Conservation (phyloP, 352 stramenopile genomes). For the Phytophthora citricola region DNA sequence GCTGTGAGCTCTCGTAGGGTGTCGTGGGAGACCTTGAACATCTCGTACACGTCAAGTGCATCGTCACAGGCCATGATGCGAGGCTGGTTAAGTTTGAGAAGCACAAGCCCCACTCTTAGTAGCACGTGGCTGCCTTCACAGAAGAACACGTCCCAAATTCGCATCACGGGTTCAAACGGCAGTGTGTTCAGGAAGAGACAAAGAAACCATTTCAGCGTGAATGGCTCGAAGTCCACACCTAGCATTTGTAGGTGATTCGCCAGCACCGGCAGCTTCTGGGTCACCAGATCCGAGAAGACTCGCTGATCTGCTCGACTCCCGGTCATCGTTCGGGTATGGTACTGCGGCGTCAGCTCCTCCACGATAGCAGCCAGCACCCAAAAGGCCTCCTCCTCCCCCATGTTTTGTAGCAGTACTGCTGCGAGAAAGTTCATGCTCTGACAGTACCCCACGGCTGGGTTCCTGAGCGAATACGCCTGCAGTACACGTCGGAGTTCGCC, state of each 20-base stretch:
- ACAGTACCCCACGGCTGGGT: slow-evolving; percentile 88
- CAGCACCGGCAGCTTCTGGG: slow-evolving; percentile 85
- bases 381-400: slow-evolving; percentile 89
- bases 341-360: slow-evolving; percentile 91
- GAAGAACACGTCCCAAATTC: slow-evolving; percentile 92
- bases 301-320: slow-evolving; percentile 90
- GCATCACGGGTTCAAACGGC: slow-evolving; percentile 87
- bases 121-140: slow-evolving; percentile 91
- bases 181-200: slow-evolving; percentile 94
- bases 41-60: slow-evolving; percentile 82
- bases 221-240: slow-evolving; percentile 86
- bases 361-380: slow-evolving; percentile 88
- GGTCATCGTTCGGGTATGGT: slow-evolving; percentile 89
- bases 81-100: slow-evolving; percentile 84
- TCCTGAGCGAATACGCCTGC: slow-evolving; percentile 86
- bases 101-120: slow-evolving; percentile 79
- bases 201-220: slow-evolving; percentile 94
- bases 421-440: slow-evolving; percentile 92
- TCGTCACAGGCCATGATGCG: slow-evolving; percentile 80
- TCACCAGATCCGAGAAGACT: slow-evolving; percentile 87
- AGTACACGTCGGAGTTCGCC: slow-evolving; percentile 80
- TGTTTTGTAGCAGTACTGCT: slow-evolving; percentile 77
- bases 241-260: slow-evolving; percentile 72
- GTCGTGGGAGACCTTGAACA: slow-evolving; percentile 81
- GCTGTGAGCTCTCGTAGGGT: slow-evolving; percentile 62